Percentiles rank a stretch among this genome's conserved stretches.
Evolutionary conservation across 805 yeast species (phyloP).

Genomic region (Starmerella kuoi): DNA sequence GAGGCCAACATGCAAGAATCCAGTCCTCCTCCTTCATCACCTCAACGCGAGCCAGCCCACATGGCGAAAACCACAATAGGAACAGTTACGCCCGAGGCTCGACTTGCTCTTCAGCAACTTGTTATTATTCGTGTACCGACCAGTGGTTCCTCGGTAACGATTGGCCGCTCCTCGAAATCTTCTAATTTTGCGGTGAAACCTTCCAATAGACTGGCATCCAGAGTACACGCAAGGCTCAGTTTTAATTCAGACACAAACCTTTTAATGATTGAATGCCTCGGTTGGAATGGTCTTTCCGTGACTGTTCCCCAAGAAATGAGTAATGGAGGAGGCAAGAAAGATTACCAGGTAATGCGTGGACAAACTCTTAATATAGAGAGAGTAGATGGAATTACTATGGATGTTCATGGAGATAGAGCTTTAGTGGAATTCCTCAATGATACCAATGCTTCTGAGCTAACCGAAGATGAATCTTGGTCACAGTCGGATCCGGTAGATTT

Average conservation of each 20-base stretch:
- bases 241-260: slow-evolving; percentile 33
- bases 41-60: no score
- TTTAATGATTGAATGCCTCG: slow-evolving; percentile 55
- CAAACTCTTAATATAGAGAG: slow-evolving; percentile 58
- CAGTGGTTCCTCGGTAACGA: slow-evolving; percentile 28
- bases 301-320: slow-evolving; percentile 40
- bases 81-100: neutral
- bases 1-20: slow-evolving; percentile 16
- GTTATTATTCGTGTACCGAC: slow-evolving; percentile 15
- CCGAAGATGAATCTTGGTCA: slow-evolving; percentile 27
- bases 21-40: slow-evolving; percentile 16
- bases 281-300: slow-evolving; percentile 69
- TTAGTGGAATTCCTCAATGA: slow-evolving; percentile 39
- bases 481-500: slow-evolving; percentile 2
- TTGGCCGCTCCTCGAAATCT: slow-evolving; percentile 60
- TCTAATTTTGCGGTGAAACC: slow-evolving; percentile 40
- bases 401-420: slow-evolving; percentile 55
- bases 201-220: slow-evolving; percentile 48
- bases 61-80: no score
- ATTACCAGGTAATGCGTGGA: slow-evolving; percentile 44
- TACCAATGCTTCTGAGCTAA: slow-evolving; percentile 36
- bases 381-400: slow-evolving; percentile 48
- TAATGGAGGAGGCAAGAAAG: slow-evolving; percentile 17
- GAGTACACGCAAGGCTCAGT: slow-evolving; percentile 48
- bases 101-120: slow-evolving; percentile 10